Evolutionary conservation across 169 alveolate genomes (phyloP), one percentile per base, ranked within the genome.

Genomic region (Plasmodium coatneyi): DNA sequence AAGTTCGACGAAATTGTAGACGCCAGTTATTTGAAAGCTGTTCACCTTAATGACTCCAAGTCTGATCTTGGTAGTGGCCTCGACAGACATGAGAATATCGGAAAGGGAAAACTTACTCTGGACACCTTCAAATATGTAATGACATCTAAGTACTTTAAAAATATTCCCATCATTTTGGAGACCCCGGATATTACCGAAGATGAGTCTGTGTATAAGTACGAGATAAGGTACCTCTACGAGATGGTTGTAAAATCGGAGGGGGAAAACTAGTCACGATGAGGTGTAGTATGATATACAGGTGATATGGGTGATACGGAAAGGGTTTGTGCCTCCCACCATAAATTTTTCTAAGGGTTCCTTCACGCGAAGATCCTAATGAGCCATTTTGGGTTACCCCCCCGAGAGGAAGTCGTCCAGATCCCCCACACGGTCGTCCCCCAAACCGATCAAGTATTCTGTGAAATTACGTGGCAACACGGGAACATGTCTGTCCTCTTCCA

Each of bases 71-170:
- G 97, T 22, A 96, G 98, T 74, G 99, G 99, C 36, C 81, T 97
- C 71, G 99, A 97, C 83, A 95, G 99, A 22, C 99, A 97, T 92
- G 99, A 97, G 93, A 97, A 97, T 84, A 92, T 97, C 12, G 99
- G 99, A 39, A 96, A 96, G 46, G 99, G 99, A 41, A 97, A 96
- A 82, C 93, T 97, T 19, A 97, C 98, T 16, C 46, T 96, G 82
- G 98, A 97, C 28, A 96, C 98, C n/a, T 97, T 97, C 95, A 92
- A 92, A 92, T 97, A 96, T 60, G 93, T 97, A 22, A 97, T 97
- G 96, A 96, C 96, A 39, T 96, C 97, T 82, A 95, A 95, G 1
- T 94, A 95, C 70, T 97, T 97, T 94, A 96, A 95, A 81, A 95
- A 97, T 49, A 97, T 97, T 71, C 99, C 99, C 16, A 93, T 97